Percentiles rank a stretch among this genome's conserved stretches.
These are phyloP conservation scores for Pichia californica DNA, from an alignment of 805 yeast genomes.

Conservation along the genomic window DNA sequence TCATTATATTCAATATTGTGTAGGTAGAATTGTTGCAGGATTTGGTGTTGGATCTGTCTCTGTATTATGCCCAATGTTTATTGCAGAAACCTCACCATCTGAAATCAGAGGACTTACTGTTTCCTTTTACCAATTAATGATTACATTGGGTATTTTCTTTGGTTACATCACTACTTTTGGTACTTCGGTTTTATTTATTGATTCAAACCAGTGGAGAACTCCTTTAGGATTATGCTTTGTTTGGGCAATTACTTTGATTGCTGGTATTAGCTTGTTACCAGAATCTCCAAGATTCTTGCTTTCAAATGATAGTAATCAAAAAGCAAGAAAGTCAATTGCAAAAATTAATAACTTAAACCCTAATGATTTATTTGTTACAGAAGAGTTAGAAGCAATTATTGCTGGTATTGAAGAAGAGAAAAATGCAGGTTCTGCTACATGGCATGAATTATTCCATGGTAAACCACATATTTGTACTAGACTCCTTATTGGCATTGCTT, in stretches of 20 bases:
- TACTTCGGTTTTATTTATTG: constrained; percentile 40
- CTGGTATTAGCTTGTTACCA: constrained; percentile 53
- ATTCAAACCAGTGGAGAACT: constrained; percentile 56
- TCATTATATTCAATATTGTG: constrained; percentile 53
- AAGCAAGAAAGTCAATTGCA: constrained; percentile 48
- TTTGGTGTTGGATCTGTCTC: constrained; percentile 47
- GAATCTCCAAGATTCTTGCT: constrained; percentile 61
- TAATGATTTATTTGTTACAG: constrained; percentile 47
- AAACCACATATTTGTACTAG: constrained; percentile 51
- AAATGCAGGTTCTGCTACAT: constrained; percentile 55
- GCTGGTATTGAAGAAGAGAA: constrained; percentile 56
- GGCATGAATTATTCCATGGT: constrained; percentile 56
- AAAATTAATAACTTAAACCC: constrained; percentile 46
- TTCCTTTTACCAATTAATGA: constrained; percentile 59
- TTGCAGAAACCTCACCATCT: constrained; percentile 63
- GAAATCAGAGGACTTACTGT: constrained; percentile 63
- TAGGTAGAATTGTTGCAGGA: constrained; percentile 53
- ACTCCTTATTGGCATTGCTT: constrained; percentile 46
- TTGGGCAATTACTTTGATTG: constrained; percentile 42
- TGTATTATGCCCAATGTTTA: constrained; percentile 47
- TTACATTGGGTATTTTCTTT: constrained; percentile 60
- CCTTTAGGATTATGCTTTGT: constrained; percentile 45
- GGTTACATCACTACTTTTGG: constrained; percentile 63
- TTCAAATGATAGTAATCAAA: constrained; percentile 39
- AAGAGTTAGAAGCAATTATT: constrained; percentile 45